phyloP scores from a whole-genome alignment of 192 early-diverging fungal species.

The Podila verticillata region DNA sequence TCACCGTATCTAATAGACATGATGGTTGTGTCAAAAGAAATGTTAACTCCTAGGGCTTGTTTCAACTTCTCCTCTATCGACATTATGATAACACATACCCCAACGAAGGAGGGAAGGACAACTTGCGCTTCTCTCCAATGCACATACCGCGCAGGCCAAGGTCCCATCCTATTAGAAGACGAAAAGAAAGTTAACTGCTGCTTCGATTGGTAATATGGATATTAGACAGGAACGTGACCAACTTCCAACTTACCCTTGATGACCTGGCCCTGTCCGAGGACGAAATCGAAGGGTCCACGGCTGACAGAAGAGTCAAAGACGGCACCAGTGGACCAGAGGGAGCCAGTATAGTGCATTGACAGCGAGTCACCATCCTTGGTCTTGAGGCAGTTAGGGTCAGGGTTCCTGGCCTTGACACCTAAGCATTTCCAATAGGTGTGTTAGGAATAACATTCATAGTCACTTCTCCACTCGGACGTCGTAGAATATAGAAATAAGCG shows the following conservation, averaged over 20 bases:
- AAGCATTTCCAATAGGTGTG: background rate
- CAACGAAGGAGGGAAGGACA: slow-evolving; percentile 76
- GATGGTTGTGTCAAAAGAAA: background rate
- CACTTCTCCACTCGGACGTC: background rate
- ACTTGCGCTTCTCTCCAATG: slow-evolving; percentile 79
- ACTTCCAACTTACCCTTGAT: slow-evolving; percentile 69
- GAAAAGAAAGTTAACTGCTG: background rate
- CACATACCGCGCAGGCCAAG: slow-evolving; percentile 80
- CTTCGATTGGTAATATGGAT: no score
- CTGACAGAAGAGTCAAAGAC: slow-evolving; percentile 79
- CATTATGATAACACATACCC: slow-evolving; percentile 17
- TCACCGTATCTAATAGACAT: slow-evolving; percentile 47
- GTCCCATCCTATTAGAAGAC: slow-evolving; percentile 68
- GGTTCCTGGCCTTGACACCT: slow-evolving; percentile 50
- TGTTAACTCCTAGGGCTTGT: background rate
- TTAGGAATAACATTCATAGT: background rate
- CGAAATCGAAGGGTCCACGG: slow-evolving; percentile 78
- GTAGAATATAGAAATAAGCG: background rate
- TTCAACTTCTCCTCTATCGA: background rate
- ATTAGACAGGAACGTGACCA: background rate
- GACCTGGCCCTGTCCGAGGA: slow-evolving; percentile 66
- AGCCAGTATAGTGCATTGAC: slow-evolving; percentile 82
- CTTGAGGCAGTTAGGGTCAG: slow-evolving; percentile 50
- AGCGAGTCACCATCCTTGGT: slow-evolving; percentile 62
- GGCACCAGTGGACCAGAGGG: slow-evolving; percentile 65